These are phyloP conservation scores for Hyphodiscus sp. DNA, from an alignment of 2,329 filamentous ascomycete genomes.

Conservation along the genomic window DNA sequence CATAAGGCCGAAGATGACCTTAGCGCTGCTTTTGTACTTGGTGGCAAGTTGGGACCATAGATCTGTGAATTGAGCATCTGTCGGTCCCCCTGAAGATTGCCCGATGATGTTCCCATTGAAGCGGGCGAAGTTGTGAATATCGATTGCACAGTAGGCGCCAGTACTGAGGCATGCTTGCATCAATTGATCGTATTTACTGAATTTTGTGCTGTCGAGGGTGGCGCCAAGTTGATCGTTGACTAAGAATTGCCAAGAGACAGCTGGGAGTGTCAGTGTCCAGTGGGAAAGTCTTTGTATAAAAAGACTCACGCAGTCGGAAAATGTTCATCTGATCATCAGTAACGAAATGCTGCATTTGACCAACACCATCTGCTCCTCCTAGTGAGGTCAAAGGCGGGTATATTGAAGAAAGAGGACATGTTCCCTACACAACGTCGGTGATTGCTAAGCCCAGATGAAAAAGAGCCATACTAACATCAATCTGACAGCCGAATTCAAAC, in stretches of 20 bases:
- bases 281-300: conserved; percentile 26
- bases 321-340: conserved; percentile 48
- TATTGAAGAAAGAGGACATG: conserved; percentile 10
- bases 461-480: conserved; percentile 27
- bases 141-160: conserved; percentile 52
- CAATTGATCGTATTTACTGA: conserved; percentile 47
- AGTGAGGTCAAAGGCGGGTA: conserved; percentile 12
- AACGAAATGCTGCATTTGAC: conserved; percentile 43
- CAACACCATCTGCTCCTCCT: conserved; percentile 18
- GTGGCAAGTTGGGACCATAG: conserved; percentile 53
- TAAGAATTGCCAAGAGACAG: conserved; percentile 54
- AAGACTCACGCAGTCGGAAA: conserved; percentile 48
- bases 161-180: conserved; percentile 50
- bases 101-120: conserved; percentile 58
- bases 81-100: conserved; percentile 49
- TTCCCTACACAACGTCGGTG: conserved; percentile 7
- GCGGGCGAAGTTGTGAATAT: conserved; percentile 52
- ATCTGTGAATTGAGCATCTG: conserved; percentile 48
- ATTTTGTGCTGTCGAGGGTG: conserved; percentile 41
- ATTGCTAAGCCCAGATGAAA: background rate
- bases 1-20: conserved; percentile 60
- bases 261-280: no score
- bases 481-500: conserved; percentile 41
- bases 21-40: conserved; percentile 45
- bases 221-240: conserved; percentile 43